phyloP scores from a whole-genome alignment of 129 eudicot species.

The Scalesia atractyloides region DNA sequence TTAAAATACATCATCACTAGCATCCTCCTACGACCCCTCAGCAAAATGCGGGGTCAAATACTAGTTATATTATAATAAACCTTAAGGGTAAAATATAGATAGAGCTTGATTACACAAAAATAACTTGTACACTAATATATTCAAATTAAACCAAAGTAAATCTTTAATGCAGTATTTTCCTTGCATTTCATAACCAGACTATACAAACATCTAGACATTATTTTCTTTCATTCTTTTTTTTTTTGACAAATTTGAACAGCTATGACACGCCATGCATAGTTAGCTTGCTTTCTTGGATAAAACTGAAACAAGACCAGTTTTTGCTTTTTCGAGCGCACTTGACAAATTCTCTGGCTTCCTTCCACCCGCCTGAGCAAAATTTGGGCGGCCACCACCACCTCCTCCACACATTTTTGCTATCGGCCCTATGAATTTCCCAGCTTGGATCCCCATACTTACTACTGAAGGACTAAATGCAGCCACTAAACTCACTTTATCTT shows the following conservation, averaged over 20 bases:
- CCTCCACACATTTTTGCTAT: conserved; percentile 96
- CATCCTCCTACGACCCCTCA: too few relatives aligned
- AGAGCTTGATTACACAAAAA: too few relatives aligned
- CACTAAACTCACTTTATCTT: conserved; percentile 78
- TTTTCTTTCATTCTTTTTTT: neutral
- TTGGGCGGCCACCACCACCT: conserved; percentile 94
- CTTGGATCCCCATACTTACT: conserved; percentile 79
- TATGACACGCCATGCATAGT: neutral
- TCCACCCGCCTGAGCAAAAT: conserved; percentile 98
- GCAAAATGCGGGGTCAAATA: too few relatives aligned
- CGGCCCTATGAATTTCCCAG: conserved; percentile 92
- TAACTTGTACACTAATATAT: too few relatives aligned
- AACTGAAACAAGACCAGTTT: conserved; percentile 55
- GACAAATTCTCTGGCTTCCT: conserved; percentile 78
- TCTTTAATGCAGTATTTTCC: neutral
- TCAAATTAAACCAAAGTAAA: too few relatives aligned
- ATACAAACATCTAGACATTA: conserved; percentile 2
- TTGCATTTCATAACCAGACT: conserved; percentile 17
- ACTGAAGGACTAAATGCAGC: conserved; percentile 93
- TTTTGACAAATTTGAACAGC: neutral
- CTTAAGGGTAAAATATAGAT: too few relatives aligned
- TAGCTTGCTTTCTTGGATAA: conserved; percentile 60
- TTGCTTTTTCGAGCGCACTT: conserved; percentile 77
- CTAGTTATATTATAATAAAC: too few relatives aligned
- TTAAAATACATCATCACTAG: too few relatives aligned